phyloP scores from a whole-genome alignment of 306 rosid species.

The Dryas alaskensis region DNA sequence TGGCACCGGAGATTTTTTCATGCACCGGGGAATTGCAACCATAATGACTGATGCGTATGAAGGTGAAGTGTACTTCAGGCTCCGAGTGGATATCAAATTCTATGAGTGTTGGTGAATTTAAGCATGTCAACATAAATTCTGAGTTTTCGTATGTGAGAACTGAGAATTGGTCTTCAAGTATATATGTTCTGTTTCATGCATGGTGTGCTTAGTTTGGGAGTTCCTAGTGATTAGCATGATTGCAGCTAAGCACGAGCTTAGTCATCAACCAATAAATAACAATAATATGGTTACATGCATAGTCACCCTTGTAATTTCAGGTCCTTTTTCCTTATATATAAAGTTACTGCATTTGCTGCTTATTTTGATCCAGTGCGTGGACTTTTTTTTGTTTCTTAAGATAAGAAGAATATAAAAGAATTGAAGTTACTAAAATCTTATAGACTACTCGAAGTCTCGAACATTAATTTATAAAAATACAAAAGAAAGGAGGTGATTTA shows the following conservation, averaged over 20 bases:
- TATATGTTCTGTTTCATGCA: not conserved
- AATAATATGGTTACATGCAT: not conserved
- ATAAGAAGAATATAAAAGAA: not conserved
- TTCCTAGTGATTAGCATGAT: not conserved
- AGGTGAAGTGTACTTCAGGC: constrained; percentile 73
- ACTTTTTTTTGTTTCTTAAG: not conserved
- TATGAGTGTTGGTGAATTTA: constrained; percentile 59
- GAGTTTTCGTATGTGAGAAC: not conserved
- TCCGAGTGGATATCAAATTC: constrained; percentile 57
- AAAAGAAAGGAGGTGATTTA: not conserved
- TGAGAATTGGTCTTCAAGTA: not conserved
- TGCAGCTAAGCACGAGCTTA: not conserved
- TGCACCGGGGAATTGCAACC: constrained; percentile 75
- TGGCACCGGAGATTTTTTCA: constrained; percentile 81
- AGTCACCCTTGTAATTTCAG: not conserved
- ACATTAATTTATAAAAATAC: not conserved
- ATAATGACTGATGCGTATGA: constrained; percentile 61
- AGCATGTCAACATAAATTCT: not conserved
- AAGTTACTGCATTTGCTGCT: not conserved
- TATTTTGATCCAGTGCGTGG: not conserved
- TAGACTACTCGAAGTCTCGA: not conserved
- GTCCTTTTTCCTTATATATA: not conserved
- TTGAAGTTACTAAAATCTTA: not conserved
- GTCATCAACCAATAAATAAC: not conserved
- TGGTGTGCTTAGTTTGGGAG: not conserved